Percentiles rank a stretch among this genome's conserved stretches.
phyloP scores from a whole-genome alignment of 129 eudicot genomes.

The Chrysanthemum seticuspe region DNA sequence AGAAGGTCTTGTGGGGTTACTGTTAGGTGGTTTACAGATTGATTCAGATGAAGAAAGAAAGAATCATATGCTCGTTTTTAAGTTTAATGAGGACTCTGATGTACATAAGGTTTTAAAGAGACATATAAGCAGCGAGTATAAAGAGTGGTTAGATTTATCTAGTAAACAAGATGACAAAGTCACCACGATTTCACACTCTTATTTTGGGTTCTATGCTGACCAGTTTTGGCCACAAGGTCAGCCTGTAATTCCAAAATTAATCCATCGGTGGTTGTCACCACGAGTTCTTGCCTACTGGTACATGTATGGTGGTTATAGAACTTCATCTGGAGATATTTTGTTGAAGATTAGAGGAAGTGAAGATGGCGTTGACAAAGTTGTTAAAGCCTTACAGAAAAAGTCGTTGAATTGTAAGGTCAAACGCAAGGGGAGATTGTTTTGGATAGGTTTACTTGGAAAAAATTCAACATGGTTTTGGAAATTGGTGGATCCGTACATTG shows the following conservation, averaged over 20 bases:
- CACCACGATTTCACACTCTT: slow-evolving; percentile 59
- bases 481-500: slow-evolving; percentile 63
- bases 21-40: slow-evolving; percentile 74
- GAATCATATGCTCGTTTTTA: slow-evolving; percentile 50
- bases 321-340: slow-evolving; percentile 78
- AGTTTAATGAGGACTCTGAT: slow-evolving; percentile 48
- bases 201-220: slow-evolving; percentile 73
- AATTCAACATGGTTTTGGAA: slow-evolving; percentile 67
- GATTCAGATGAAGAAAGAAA: slow-evolving; percentile 52
- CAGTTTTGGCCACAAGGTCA: slow-evolving; percentile 77
- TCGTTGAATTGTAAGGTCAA: slow-evolving; percentile 67
- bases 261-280: slow-evolving; percentile 87
- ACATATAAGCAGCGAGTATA: slow-evolving; percentile 57
- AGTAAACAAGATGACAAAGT: slow-evolving; percentile 38
- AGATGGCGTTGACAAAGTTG: slow-evolving; percentile 60
- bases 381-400: slow-evolving; percentile 46
- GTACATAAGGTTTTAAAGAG: slow-evolving; percentile 56
- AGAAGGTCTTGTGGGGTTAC: slow-evolving; percentile 77
- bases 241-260: slow-evolving; percentile 67
- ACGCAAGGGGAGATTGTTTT: slow-evolving; percentile 58
- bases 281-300: slow-evolving; percentile 98
- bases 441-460: slow-evolving; percentile 86
- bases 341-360: slow-evolving; percentile 72
- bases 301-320: slow-evolving; percentile 84
- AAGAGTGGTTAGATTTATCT: slow-evolving; percentile 67